Conservation (phyloP, 108 stramenopile genomes). For the Cyclotella cryptica region DNA sequence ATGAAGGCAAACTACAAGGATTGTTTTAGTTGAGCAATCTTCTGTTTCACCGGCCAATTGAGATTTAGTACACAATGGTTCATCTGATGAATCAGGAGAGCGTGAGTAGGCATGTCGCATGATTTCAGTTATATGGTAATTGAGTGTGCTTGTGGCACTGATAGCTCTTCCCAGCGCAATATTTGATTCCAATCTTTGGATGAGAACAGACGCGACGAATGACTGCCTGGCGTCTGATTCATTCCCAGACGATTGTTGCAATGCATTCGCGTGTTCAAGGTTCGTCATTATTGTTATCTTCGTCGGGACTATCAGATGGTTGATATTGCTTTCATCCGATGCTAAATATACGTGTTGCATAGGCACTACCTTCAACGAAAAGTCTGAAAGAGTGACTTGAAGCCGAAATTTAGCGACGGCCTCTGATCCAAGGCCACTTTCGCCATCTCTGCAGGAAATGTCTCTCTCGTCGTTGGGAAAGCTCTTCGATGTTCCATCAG, state of each 20-base stretch:
- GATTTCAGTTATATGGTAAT: slow-evolving; percentile 45
- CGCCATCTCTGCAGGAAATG: slow-evolving; percentile 54
- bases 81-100: background rate
- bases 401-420: slow-evolving; percentile 59
- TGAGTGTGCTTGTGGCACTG: slow-evolving; percentile 59
- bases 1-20: slow-evolving; percentile 37
- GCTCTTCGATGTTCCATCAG: slow-evolving; percentile 33
- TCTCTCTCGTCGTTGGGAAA: slow-evolving; percentile 80
- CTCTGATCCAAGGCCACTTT: slow-evolving; percentile 30
- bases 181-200: slow-evolving; percentile 59
- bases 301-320: slow-evolving; percentile 57
- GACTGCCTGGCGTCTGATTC: slow-evolving; percentile 33
- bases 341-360: slow-evolving; percentile 47
- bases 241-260: background rate
- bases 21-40: background rate
- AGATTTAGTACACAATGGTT: background rate
- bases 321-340: slow-evolving; percentile 26
- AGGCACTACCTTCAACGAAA: slow-evolving; percentile 59
- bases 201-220: slow-evolving; percentile 57
- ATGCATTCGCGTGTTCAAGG: slow-evolving; percentile 65
- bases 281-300: slow-evolving; percentile 65
- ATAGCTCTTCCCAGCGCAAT: slow-evolving; percentile 60
- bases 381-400: slow-evolving; percentile 61
- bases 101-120: background rate
- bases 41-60: background rate